These are phyloP conservation scores for Sphaerosporella brunnea DNA, from an alignment of 495 filamentous ascomycete species.

Conservation along the genomic window DNA sequence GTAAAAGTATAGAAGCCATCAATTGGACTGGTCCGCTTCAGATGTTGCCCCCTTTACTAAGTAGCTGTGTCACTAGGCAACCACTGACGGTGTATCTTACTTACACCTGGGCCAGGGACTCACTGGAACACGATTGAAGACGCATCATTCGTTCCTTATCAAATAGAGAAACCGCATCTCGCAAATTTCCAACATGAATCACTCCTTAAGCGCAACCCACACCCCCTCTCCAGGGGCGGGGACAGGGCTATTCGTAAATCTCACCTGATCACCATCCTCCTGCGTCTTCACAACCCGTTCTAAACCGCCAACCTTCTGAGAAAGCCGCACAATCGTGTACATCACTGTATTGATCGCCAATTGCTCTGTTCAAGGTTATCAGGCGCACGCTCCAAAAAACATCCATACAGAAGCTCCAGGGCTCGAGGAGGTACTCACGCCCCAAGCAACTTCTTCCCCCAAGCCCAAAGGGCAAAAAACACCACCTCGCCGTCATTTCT, in stretches of 20 bases:
- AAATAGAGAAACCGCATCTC: no score
- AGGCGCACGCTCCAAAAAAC: no score
- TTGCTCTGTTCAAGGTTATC: neutral
- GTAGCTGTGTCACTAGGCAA: no score
- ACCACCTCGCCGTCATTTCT: neutral
- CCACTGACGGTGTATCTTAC: no score
- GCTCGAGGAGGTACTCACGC: neutral
- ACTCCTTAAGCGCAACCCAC: conserved; percentile 8
- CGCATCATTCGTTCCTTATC: no score
- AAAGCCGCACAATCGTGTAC: neutral
- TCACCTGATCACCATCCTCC: neutral
- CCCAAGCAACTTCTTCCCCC: conserved; percentile 3
- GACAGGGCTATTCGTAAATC: neutral
- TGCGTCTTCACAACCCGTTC: conserved; percentile 1
- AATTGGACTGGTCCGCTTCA: no score
- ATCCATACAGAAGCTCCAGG: neutral
- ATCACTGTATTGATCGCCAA: neutral
- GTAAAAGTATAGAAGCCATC: no score
- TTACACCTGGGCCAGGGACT: no score
- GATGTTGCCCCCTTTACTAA: no score
- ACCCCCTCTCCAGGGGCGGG: neutral
- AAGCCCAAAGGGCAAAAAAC: neutral
- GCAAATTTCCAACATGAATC: no score
- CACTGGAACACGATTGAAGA: no score
- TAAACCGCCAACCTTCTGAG: neutral